These are phyloP conservation scores for Citrus hindsii DNA, from an alignment of 345 rosid species.

Conservation along the genomic window DNA sequence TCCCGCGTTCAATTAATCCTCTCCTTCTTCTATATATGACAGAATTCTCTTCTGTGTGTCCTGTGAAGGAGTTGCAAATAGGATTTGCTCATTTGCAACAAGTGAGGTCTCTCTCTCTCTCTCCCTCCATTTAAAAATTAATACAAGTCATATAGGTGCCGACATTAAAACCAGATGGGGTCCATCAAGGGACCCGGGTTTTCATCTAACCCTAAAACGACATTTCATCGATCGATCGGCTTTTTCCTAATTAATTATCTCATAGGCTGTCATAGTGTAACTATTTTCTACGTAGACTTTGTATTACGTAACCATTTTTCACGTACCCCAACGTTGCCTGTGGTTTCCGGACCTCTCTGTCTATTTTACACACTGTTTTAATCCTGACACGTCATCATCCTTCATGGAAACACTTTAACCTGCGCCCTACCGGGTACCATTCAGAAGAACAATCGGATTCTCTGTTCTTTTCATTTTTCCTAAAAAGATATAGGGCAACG, in stretches of 20 bases:
- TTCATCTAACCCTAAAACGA: constrained; percentile 95
- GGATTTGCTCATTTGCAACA: constrained; percentile 1
- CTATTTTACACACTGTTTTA: neutral
- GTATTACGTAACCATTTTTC: constrained; percentile 62
- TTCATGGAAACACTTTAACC: too few species aligned
- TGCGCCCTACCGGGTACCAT: too few species aligned
- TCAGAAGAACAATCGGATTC: too few species aligned
- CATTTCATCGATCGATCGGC: constrained; percentile 51
- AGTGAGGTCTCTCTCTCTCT: constrained; percentile 9
- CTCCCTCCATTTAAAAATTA: constrained; percentile 31
- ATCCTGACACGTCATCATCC: too few species aligned
- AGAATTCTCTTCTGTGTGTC: neutral
- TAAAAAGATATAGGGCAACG: too few species aligned
- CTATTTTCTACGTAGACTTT: constrained; percentile 71
- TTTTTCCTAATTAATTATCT: constrained; percentile 12
- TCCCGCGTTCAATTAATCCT: neutral
- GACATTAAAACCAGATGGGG: constrained; percentile 39
- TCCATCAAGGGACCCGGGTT: constrained; percentile 40
- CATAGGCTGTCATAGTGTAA: constrained; percentile 10
- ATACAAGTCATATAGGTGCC: constrained; percentile 24
- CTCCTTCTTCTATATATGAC: too few species aligned
- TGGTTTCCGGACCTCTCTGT: constrained; percentile 21
- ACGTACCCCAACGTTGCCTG: constrained; percentile 44
- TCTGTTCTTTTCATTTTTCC: too few species aligned
- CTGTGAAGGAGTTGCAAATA: constrained; percentile 1